phyloP scores from a whole-genome alignment of 2,329 filamentous ascomycete species.

The Curvularia eragrostidis region DNA sequence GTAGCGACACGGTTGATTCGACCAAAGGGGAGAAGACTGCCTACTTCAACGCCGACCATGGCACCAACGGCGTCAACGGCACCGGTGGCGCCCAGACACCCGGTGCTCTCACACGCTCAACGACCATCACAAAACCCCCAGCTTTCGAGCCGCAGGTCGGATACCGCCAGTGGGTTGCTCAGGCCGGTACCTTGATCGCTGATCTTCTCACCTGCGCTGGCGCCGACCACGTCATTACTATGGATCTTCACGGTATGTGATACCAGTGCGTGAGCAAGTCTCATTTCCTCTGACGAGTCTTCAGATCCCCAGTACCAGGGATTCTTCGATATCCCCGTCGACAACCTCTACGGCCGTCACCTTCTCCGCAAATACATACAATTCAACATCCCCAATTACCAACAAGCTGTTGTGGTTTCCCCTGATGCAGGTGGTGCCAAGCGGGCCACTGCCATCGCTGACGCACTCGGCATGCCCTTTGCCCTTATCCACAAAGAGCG shows the following conservation, averaged over 20 bases:
- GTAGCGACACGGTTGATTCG: conserved; percentile 45
- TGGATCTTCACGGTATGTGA: conserved; percentile 70
- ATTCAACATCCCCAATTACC: conserved; percentile 82
- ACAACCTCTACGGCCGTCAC: conserved; percentile 90
- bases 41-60: conserved; percentile 29
- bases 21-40: conserved; percentile 37
- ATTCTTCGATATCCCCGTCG: conserved; percentile 98
- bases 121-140: conserved; percentile 58
- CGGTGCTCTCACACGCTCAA: conserved; percentile 25
- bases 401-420: conserved; percentile 89
- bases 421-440: conserved; percentile 97
- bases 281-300: conserved; percentile 14
- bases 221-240: conserved; percentile 95
- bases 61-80: conserved; percentile 36
- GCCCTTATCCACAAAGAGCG: conserved; percentile 99
- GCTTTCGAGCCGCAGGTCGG: conserved; percentile 81
- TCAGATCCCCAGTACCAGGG: conserved; percentile 96
- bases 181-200: conserved; percentile 92
- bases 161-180: conserved; percentile 98
- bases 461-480: conserved; percentile 91
- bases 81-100: conserved; percentile 19
- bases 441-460: conserved; percentile 92
- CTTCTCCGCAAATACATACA: conserved; percentile 74
- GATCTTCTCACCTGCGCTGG: conserved; percentile 94
- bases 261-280: neutral